Evolutionary conservation across 345 rosid species (phyloP).

Genomic region (Atalantia buxifolia): DNA sequence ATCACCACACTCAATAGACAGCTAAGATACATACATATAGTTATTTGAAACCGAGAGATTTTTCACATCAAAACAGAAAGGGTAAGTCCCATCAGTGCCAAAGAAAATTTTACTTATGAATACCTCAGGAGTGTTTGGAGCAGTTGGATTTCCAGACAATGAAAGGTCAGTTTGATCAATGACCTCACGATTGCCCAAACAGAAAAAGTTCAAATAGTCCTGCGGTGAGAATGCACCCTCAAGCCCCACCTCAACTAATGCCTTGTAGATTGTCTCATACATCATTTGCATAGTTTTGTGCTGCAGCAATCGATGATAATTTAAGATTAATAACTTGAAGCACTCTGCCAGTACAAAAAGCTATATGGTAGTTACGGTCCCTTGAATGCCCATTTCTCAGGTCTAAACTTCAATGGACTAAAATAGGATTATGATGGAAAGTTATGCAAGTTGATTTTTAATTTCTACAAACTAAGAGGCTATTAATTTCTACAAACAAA

Average conservation of each 20-base stretch:
- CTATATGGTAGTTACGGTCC: not conserved
- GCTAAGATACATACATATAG: not conserved
- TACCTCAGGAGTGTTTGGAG: slow-evolving; percentile 71
- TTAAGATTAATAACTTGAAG: slow-evolving; percentile 7
- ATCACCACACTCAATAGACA: not conserved
- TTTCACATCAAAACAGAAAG: not conserved
- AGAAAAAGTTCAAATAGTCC: slow-evolving; percentile 91
- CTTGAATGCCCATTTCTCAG: not conserved
- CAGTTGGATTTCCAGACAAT: slow-evolving; percentile 33
- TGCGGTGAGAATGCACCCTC: slow-evolving; percentile 61
- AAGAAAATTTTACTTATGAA: not conserved
- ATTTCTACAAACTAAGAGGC: not conserved
- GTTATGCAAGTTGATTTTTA: no score
- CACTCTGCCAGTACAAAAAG: slow-evolving; percentile 2
- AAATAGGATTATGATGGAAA: not conserved
- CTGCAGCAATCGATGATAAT: slow-evolving; percentile 37
- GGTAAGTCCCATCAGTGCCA: not conserved
- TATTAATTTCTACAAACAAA: not conserved
- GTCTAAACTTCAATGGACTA: not conserved
- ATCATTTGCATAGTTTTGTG: slow-evolving; percentile 98
- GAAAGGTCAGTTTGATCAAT: slow-evolving; percentile 14
- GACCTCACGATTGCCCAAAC: slow-evolving; percentile 88
- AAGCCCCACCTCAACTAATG: slow-evolving; percentile 81
- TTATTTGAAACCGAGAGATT: not conserved
- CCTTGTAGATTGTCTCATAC: slow-evolving; percentile 88